Evolutionary conservation across 202 grass and related monocot genomes (phyloP), one percentile per base, ranked within the genome.

Genomic region (Eragrostis tef): DNA sequence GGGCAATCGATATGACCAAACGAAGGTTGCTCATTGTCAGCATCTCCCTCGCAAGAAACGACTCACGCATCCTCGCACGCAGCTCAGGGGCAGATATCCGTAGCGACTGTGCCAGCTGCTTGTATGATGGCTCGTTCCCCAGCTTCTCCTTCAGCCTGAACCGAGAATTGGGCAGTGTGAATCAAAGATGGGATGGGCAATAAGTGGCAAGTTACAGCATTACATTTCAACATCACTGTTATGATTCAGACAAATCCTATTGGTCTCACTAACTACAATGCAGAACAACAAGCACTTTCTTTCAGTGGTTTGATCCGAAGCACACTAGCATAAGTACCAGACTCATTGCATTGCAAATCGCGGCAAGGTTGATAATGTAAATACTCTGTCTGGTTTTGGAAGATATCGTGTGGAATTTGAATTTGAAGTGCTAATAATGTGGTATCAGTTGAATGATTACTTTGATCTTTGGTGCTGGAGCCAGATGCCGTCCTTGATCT

Each of bases 1-100:
- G 90, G 3, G 96, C 96, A 88, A 99, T 93, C 74, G 96, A 99
- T 78, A 95, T 99, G 52, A 99, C 96, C 80, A 99, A 64, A 75
- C 93, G 90, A n/a, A 96, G 53, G 87, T 99, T 99, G 84, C 92
- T 93, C 85, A 96, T 99, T 15, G 90, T 86, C 63, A 99, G 81
- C 84, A 93, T 93, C 85, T 99, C 93, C 70, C 87, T 88, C 47
- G 96, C 96, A 7, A 93, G 87, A 79, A 90, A 96, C 6, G 82
- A 86, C 82, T 99, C 96, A 0, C 79, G 74, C 87, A 98, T 79
- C 49, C 86, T 93, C 6, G 85, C 70, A n/a, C 77, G 75, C 58
- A 91, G 78, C 62, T 92, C 83, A 0, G 81, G 60, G 2, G 69
- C 10, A 17, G 91, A 90, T 70, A 94, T 91, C 52, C 79, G 72